These are phyloP conservation scores for Eruca vesicaria DNA, from an alignment of 441 rosid genomes.

Conservation along the genomic window DNA sequence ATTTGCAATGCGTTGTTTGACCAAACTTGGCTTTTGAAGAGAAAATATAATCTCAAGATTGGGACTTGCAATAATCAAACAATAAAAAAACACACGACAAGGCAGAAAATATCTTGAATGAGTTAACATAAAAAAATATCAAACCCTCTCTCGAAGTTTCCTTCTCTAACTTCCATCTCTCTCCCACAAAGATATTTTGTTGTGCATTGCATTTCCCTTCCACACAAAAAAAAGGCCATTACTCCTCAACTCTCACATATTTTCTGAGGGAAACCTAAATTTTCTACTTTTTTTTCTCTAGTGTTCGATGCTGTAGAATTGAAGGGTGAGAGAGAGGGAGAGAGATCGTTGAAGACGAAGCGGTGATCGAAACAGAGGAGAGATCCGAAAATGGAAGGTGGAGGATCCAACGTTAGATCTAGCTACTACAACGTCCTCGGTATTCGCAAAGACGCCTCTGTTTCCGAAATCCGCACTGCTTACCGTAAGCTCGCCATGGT, in stretches of 20 bases:
- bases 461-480: slow-evolving; percentile 57
- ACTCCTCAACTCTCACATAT: neutral
- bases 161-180: slow-evolving; percentile 45
- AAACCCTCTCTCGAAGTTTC: slow-evolving; percentile 45
- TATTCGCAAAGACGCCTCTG: slow-evolving; percentile 46
- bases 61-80: neutral
- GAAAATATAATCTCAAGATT: neutral
- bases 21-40: too few relatives aligned
- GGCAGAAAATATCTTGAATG: slow-evolving; percentile 4
- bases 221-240: neutral
- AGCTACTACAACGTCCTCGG: slow-evolving; percentile 68
- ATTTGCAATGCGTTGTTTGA: too few relatives aligned
- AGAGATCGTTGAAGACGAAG: neutral
- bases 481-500: slow-evolving; percentile 84
- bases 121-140: neutral
- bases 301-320: neutral
- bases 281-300: neutral
- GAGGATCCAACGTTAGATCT: slow-evolving; percentile 67
- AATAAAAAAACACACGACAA: slow-evolving; percentile 2
- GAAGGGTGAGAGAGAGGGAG: neutral
- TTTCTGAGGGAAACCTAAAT: neutral
- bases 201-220: neutral
- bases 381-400: slow-evolving; percentile 47
- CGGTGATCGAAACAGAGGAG: slow-evolving; percentile 9
- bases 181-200: slow-evolving; percentile 41